phyloP scores from a whole-genome alignment of 768 basidiomycete species.

The Cystoderma amianthinum region DNA sequence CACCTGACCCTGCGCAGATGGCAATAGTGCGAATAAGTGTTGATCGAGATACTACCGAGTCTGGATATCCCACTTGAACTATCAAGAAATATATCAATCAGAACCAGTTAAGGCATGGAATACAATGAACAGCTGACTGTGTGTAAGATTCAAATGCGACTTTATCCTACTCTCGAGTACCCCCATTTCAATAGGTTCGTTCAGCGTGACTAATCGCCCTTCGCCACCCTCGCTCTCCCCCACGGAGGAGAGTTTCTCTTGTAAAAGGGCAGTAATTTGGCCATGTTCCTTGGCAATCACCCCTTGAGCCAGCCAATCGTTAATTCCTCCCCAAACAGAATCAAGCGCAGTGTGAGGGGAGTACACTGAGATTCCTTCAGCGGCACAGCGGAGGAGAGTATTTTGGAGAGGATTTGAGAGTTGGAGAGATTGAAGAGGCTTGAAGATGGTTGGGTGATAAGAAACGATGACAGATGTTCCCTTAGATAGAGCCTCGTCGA shows the following conservation, averaged over 20 bases:
- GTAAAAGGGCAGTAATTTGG: slow-evolving; percentile 27
- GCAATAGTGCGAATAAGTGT: slow-evolving; percentile 55
- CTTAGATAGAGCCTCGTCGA: slow-evolving; percentile 56
- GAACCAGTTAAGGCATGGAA: slow-evolving; percentile 6
- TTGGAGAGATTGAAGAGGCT: slow-evolving; percentile 66
- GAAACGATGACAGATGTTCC: slow-evolving; percentile 65
- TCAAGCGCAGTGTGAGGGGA: slow-evolving; percentile 88
- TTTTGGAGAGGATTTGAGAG: slow-evolving; percentile 73
- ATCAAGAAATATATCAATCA: slow-evolving; percentile 2
- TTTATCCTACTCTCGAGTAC: slow-evolving; percentile 66
- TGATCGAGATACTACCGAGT: slow-evolving; percentile 17
- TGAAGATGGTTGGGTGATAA: slow-evolving; percentile 86
- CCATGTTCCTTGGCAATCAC: slow-evolving; percentile 31
- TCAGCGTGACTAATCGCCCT: slow-evolving; percentile 64
- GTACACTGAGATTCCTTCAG: slow-evolving; percentile 81
- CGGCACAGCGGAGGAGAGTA: slow-evolving; percentile 73
- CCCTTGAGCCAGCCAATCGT: slow-evolving; percentile 78
- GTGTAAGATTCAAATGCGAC: slow-evolving; percentile 41
- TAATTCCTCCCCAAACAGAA: slow-evolving; percentile 76
- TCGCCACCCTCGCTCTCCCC: slow-evolving; percentile 45
- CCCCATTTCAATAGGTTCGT: slow-evolving; percentile 49
- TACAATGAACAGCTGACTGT: slow-evolving; percentile 20
- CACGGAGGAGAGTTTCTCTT: slow-evolving; percentile 29
- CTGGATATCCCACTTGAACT: slow-evolving; percentile 66
- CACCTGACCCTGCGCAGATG: slow-evolving; percentile 90